phyloP scores from a whole-genome alignment of 306 rosid genomes.

The Castanea crenata region DNA sequence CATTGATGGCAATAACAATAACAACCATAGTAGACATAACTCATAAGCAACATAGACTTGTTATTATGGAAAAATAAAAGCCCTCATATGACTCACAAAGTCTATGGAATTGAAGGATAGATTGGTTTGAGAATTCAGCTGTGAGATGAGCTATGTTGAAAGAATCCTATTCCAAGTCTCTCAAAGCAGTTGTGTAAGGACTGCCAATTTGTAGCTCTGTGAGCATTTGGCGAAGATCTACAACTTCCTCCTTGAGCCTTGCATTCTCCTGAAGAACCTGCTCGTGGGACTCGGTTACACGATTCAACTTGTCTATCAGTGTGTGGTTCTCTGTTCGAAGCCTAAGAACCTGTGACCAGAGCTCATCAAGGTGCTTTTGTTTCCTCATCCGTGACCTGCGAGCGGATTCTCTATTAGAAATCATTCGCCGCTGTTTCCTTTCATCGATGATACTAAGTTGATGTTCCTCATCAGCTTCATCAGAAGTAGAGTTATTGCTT shows the following conservation, averaged over 20 bases:
- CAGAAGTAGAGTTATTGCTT: conserved; percentile 78
- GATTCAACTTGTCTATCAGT: conserved; percentile 57
- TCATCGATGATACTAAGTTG: conserved; percentile 55
- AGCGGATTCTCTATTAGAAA: conserved; percentile 84
- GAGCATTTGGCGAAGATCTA: conserved; percentile 64
- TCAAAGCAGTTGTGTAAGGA: conserved; percentile 35
- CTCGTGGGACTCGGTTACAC: conserved; percentile 53
- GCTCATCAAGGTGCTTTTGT: conserved; percentile 77
- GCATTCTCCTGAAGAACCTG: conserved; percentile 56
- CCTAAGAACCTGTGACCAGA: conserved; percentile 72
- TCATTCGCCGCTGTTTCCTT: conserved; percentile 78
- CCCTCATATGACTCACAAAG: conserved; percentile 21
- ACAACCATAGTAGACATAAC: conserved; percentile 22
- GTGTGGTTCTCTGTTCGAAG: conserved; percentile 64
- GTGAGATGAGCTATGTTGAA: conserved; percentile 49
- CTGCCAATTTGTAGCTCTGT: conserved; percentile 44
- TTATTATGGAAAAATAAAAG: conserved; percentile 24
- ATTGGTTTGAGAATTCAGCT: conserved; percentile 48
- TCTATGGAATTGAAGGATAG: conserved; percentile 33
- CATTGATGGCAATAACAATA: conserved; percentile 22
- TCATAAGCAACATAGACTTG: conserved; percentile 15
- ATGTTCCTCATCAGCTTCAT: conserved; percentile 76
- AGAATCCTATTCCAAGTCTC: conserved; percentile 48
- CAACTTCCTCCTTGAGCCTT: conserved; percentile 56
- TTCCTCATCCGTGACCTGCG: conserved; percentile 86